Base-by-base conservation (phyloP, 139 green algal species). In the Yamagishiella unicocca region DNA sequence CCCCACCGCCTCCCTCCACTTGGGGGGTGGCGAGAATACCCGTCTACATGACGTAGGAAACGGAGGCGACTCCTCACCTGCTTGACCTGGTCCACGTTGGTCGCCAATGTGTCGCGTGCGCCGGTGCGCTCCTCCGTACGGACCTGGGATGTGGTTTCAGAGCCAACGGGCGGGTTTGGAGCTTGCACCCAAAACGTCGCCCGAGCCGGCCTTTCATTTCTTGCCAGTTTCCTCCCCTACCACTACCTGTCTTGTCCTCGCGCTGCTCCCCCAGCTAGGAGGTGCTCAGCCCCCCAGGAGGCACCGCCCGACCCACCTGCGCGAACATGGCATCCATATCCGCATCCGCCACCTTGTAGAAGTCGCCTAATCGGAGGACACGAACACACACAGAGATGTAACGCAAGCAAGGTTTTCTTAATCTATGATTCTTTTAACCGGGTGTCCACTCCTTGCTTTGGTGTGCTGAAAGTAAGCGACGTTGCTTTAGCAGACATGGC, bases 251-350 rank as follows among this genome's bases (percentile, higher is more conserved):
- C 19, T 33, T 4, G 21, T 10, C 38, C 19, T 22, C n/a, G 53
- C 21, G 37, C 21, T 10, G 37, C 37, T 55, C 38, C 35, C 70
- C 42, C 42, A 37, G 14, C 71, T 17, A 31, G 53, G 37, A 14
- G 19, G n/a, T 29, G 8, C n/a, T n/a, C n/a, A n/a, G n/a, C n/a
- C n/a, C n/a, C n/a, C n/a, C n/a, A 17, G 50, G 50, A 58, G 50
- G 50, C 12, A 17, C n/a, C 50, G 50, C 50, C 42, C 12, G 7
- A 71, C 82, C 4, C 42, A 88, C 83, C 84, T 92, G 85, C 45
- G 66, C 37, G 43, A 92, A 92, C 89, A 92, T 92, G 31, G 85
- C 80, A 67, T 92, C 89, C 85, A 90, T 83, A 42, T 92, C 89
- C 12, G 89, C 85, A 42, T 92, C 89, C 40, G 85, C 89, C 29